phyloP scores from a whole-genome alignment of 1,284 basidiomycete species.

The Butyriboletus appendiculatus region DNA sequence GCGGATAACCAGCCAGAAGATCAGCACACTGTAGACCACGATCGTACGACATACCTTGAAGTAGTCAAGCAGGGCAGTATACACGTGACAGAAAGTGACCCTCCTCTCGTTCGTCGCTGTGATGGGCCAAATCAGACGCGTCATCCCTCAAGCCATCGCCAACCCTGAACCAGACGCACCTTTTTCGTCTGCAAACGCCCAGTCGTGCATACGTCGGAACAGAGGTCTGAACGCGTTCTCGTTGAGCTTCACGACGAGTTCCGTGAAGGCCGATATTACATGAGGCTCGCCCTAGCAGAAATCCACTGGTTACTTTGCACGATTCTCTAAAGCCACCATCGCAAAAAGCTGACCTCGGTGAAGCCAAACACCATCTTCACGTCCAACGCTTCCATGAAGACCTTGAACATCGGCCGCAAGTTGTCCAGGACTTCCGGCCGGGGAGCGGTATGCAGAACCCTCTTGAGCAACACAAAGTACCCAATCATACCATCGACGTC shows the following conservation, averaged over 20 bases:
- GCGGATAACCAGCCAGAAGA: slow-evolving; percentile 6
- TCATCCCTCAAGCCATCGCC: not conserved
- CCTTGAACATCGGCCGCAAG: slow-evolving; percentile 74
- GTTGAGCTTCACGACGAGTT: slow-evolving; percentile 92
- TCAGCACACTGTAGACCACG: not conserved
- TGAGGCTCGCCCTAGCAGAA: slow-evolving; percentile 49
- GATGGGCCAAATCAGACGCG: not conserved
- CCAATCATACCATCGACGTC: slow-evolving; percentile 39
- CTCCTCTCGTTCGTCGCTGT: slow-evolving; percentile 48
- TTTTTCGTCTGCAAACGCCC: slow-evolving; percentile 76
- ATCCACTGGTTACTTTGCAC: not conserved
- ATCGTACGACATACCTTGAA: slow-evolving; percentile 67
- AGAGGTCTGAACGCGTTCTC: slow-evolving; percentile 92
- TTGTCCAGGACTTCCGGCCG: slow-evolving; percentile 68
- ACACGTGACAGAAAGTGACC: slow-evolving; percentile 73
- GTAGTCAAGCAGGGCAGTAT: slow-evolving; percentile 73
- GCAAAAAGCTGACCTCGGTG: slow-evolving; percentile 35
- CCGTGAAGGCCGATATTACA: slow-evolving; percentile 77
- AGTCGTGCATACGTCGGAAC: slow-evolving; percentile 92
- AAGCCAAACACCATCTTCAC: slow-evolving; percentile 39
- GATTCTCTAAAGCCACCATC: not conserved
- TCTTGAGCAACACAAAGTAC: slow-evolving; percentile 72
- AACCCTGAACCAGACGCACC: slow-evolving; percentile 40
- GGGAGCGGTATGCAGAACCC: slow-evolving; percentile 64
- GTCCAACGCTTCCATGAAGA: slow-evolving; percentile 84